Base-by-base conservation (phyloP, 768 basidiomycete species). In the Cantharellus anzutake region DNA sequence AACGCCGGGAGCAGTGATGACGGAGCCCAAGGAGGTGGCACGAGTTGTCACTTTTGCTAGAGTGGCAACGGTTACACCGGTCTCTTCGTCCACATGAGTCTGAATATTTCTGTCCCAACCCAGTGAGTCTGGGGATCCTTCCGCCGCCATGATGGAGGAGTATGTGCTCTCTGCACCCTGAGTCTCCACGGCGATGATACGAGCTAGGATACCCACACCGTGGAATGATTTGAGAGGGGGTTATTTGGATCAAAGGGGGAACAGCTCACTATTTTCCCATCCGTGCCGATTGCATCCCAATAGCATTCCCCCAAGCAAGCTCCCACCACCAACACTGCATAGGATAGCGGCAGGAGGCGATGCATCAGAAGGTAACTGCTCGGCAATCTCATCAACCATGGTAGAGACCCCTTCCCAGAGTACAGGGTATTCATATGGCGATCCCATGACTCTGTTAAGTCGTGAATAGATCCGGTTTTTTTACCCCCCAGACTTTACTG, bases 351-450 rank as follows among this genome's bases (percentile, higher is more conserved):
- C 78, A 3, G 86, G 84, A 37, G 52, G 52, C 64, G 75, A 77
- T 2, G 64, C 62, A 34, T 16, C 60, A 5, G 51, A 11, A 0
- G 69, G 68, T 3, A 86, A 71, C 62, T 86, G 82, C 5, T 67
- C 65, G 16, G 72, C 67, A 50, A 86, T 78, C 66, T 88, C 86
- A 14, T 70, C 65, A 44, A 88, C 72, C 75, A 88, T 80, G 16
- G 83, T 82, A n/a, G 79, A 75, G 65, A 87, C 83, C 1, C 86
- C 86, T 66, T 81, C 75, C 86, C 86, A 87, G 11, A 88, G 58
- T 2, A 75, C 67, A 4, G 78, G 76, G 65, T 86, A 73, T 51
- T 87, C 83, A 62, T 85, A 87, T 3, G 86, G 78, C 2, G 83
- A 83, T 5, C 84, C 75, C 69, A 85, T 71, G 7, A 86, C 74